Evolutionary conservation across 2,329 filamentous ascomycete species (phyloP).

Genomic region (Hypocreales sp.): DNA sequence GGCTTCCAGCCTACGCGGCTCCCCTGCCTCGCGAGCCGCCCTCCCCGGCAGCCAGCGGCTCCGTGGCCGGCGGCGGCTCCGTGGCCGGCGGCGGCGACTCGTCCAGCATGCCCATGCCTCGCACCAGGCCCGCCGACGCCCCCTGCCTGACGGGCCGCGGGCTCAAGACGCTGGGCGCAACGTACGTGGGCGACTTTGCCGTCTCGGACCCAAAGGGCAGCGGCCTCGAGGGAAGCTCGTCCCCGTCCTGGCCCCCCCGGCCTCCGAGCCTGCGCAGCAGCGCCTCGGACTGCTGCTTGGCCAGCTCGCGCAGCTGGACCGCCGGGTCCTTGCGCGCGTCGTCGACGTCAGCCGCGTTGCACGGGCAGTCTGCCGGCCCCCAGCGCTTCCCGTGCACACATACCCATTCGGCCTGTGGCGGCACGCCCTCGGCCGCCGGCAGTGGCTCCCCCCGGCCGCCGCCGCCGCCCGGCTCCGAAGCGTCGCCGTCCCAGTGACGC

Average conservation of each 20-base stretch:
- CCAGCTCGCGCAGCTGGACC: constrained; percentile 54
- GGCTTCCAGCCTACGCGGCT: too few relatives aligned
- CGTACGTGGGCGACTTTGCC: too few relatives aligned
- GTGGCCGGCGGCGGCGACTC: too few relatives aligned
- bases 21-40: too few relatives aligned
- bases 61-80: too few relatives aligned
- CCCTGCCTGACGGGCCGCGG: constrained; percentile 3
- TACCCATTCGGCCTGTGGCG: constrained; percentile 87
- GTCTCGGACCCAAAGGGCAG: constrained; percentile 38
- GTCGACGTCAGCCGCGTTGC: constrained; percentile 38
- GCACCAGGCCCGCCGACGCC: neutral
- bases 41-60: too few relatives aligned
- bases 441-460: constrained; percentile 39
- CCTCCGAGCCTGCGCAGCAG: constrained; percentile 37
- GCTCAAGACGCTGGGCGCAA: constrained; percentile 3
- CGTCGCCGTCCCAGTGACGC: constrained; percentile 42
- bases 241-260: constrained; percentile 13
- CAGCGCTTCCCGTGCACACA: constrained; percentile 46
- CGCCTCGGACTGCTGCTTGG: constrained; percentile 47
- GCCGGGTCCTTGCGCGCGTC: constrained; percentile 47
- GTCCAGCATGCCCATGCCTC: too few relatives aligned
- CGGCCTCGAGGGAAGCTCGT: constrained; percentile 30
- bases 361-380: constrained; percentile 35
- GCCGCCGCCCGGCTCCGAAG: constrained; percentile 24
- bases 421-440: constrained; percentile 68